Conservation (phyloP, 331 rosid species). For the Malus hybrid region DNA sequence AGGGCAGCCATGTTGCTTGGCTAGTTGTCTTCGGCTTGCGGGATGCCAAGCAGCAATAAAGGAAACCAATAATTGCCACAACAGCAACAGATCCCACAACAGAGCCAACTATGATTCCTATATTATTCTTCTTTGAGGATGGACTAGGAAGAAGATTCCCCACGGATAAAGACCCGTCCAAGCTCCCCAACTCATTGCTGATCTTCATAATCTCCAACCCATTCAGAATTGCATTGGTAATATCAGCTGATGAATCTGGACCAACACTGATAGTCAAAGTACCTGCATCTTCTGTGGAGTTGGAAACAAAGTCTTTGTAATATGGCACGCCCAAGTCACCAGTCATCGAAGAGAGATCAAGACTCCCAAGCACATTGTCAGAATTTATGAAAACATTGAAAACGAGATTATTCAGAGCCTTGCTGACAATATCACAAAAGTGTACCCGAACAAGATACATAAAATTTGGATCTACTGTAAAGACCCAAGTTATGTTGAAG, state of each 20-base stretch:
- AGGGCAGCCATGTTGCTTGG: slow-evolving; percentile 69
- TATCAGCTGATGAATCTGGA: slow-evolving; percentile 60
- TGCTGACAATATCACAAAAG: slow-evolving; percentile 83
- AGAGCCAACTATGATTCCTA: slow-evolving; percentile 39
- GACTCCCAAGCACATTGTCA: slow-evolving; percentile 47
- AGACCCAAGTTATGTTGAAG: slow-evolving; percentile 95
- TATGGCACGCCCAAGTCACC: slow-evolving; percentile 57
- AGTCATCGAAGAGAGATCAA: slow-evolving; percentile 66
- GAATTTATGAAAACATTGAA: slow-evolving; percentile 74
- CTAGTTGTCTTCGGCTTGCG: slow-evolving; percentile 44
- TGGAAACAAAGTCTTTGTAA: slow-evolving; percentile 62
- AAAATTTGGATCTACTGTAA: slow-evolving; percentile 57
- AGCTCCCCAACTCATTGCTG: slow-evolving; percentile 57
- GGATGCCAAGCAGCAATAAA: slow-evolving; percentile 37
- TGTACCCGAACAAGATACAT: slow-evolving; percentile 70
- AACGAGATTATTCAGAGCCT: slow-evolving; percentile 50
- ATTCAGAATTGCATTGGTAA: slow-evolving; percentile 60
- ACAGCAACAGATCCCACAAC: slow-evolving; percentile 37
- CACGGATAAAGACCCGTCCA: slow-evolving; percentile 59
- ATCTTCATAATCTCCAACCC: slow-evolving; percentile 83
- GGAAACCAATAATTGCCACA: slow-evolving; percentile 40
- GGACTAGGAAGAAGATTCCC: slow-evolving; percentile 46
- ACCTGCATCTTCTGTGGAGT: slow-evolving; percentile 32
- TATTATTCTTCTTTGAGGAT: slow-evolving; percentile 30
- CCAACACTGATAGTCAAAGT: slow-evolving; percentile 81